Evolutionary conservation across 345 rosid species (phyloP), one percentile per base, ranked within the genome.

Genomic region (Brassica cretica): DNA sequence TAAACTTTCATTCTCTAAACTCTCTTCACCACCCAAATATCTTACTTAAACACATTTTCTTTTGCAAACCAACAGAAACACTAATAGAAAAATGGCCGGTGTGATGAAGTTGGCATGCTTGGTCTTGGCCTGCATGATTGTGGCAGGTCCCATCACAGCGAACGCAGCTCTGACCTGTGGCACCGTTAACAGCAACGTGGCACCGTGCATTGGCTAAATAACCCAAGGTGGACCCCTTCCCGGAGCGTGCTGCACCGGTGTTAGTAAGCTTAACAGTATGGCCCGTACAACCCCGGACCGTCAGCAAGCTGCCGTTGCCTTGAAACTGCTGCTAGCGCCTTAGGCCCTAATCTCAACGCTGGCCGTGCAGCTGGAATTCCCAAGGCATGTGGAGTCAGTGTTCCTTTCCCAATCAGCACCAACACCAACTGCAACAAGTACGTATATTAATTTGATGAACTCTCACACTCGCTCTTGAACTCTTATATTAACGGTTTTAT

Each of bases 121-220:
- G 41, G 73, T 66, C 44, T 72, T 79, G 70, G 82, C 78, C 56
- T 79, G 78, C 37, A 75, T 80, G 79, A 39, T 75, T 8, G 75
- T 74, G 55, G 76, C 65, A 8, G 79, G 75, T 74, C 79, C 79
- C 32, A 3, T 41, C 66, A 62, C 68, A 64, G 16, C 82, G 3
- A 62, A 80, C 62, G 85, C 81, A 0, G 79, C 86, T 30, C 0
- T 88, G 7, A 58, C 71, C 2, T 88, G 92, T 53, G 73, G 78
- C 14, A 68, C 74, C 64, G 89, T 88, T 61, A 8, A 44, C 3
- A 0, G 2, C 59, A 1, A 0, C 68, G 27, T 81, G 58, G 74
- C 75, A 71, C 12, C 74, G 5, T 81, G 83, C 66, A 44, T 81
- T 27, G 72, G 44, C 58, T 81, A 81, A 74, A 4, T 81, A 55